Conservation (phyloP, 2,329 filamentous ascomycete species). For the Claviceps cyperi region DNA sequence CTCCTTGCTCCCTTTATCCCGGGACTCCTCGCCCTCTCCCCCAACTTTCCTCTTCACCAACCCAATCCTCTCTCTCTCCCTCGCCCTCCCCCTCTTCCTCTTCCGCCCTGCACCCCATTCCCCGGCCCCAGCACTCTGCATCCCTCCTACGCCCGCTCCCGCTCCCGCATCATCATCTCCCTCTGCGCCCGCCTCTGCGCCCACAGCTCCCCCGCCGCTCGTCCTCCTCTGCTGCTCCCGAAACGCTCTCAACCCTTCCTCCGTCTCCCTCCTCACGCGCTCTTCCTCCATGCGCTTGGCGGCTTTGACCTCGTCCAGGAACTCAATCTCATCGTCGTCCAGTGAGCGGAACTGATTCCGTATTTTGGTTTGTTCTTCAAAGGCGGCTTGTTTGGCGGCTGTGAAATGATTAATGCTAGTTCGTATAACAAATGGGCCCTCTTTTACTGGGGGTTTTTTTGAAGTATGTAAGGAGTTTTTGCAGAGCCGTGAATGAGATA, state of each 20-base stretch:
- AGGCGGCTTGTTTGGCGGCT: conserved; percentile 71
- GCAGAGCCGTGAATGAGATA: no score
- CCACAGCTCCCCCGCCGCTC: conserved; percentile 8
- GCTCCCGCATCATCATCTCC: conserved; percentile 15
- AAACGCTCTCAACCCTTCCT: conserved; percentile 42
- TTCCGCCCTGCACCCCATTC: conserved; percentile 12
- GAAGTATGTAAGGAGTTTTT: no score
- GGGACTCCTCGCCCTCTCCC: conserved; percentile 1
- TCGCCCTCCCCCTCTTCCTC: conserved; percentile 12
- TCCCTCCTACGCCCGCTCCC: conserved; percentile 22
- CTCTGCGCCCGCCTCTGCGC: conserved; percentile 21
- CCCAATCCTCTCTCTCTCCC: conserved; percentile 5
- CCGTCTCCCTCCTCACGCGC: conserved; percentile 36
- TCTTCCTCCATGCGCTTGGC: conserved; percentile 39
- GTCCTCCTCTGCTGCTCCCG: conserved; percentile 32
- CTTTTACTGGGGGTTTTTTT: neutral
- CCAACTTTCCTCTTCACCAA: conserved; percentile 6
- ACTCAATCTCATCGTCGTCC: conserved; percentile 67
- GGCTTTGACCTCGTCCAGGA: conserved; percentile 46
- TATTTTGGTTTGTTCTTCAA: conserved; percentile 58
- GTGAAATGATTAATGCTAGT: neutral
- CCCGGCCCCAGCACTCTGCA: conserved; percentile 6
- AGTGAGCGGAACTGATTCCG: conserved; percentile 66
- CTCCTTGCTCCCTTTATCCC: conserved; percentile 5
- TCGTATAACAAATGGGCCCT: no score